These are phyloP conservation scores for Arthonia radiata DNA, from an alignment of 495 filamentous ascomycete genomes.

Conservation along the genomic window DNA sequence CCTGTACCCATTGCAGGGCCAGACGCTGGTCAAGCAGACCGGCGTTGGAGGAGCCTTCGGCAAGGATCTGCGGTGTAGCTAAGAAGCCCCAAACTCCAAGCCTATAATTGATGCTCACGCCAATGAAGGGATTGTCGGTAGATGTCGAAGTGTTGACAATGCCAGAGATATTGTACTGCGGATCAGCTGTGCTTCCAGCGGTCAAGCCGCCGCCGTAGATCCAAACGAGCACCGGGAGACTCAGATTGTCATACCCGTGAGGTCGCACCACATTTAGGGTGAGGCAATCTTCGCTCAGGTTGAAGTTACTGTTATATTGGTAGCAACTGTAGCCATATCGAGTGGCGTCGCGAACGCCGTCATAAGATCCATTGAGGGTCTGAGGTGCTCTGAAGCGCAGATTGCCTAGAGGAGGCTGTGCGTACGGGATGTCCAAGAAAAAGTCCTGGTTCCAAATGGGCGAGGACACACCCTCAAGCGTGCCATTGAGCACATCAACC, in stretches of 20 bases:
- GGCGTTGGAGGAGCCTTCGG: slow-evolving; percentile 7
- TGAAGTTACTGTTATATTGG: slow-evolving; percentile 13
- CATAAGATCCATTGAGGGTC: slow-evolving; percentile 21
- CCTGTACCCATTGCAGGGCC: slow-evolving; percentile 9
- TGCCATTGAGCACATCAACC: slow-evolving; percentile 10
- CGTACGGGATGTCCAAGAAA: slow-evolving; percentile 43
- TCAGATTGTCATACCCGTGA: slow-evolving; percentile 8
- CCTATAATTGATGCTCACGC: slow-evolving; percentile 11
- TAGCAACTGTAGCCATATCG: slow-evolving; percentile 26
- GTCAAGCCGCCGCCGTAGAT: slow-evolving; percentile 29
- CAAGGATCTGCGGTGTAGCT: slow-evolving; percentile 6
- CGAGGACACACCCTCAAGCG: slow-evolving; percentile 9
- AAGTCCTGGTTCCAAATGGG: slow-evolving; percentile 21
- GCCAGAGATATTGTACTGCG: slow-evolving; percentile 26
- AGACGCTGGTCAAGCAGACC: slow-evolving; percentile 8
- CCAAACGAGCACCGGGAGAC: slow-evolving; percentile 11
- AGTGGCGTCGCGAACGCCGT: slow-evolving; percentile 16
- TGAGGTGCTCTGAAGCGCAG: slow-evolving; percentile 33
- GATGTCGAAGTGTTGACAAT: slow-evolving; percentile 14
- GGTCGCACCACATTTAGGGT: slow-evolving; percentile 23
- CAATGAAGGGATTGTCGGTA: slow-evolving; percentile 10
- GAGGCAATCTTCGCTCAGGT: slow-evolving; percentile 37
- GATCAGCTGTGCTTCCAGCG: slow-evolving; percentile 13
- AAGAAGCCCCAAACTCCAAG: slow-evolving; percentile 11
- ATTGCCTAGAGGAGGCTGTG: slow-evolving; percentile 29